phyloP scores from a whole-genome alignment of 345 rosid species.

The Ricinus communis region DNA sequence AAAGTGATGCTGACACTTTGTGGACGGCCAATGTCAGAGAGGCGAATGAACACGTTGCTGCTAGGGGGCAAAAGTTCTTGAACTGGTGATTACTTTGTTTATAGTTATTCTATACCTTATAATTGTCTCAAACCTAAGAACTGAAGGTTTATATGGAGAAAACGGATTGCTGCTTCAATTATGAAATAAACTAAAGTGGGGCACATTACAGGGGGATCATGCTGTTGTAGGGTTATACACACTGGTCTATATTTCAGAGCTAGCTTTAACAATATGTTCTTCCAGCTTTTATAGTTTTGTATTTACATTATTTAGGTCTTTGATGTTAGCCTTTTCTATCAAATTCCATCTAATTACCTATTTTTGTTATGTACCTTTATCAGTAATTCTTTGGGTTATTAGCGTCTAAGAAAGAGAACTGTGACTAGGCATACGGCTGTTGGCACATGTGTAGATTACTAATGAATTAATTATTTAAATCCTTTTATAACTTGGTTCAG shows the following conservation, averaged over 20 bases:
- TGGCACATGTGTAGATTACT: neutral
- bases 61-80: constrained; percentile 65
- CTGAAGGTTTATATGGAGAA: neutral
- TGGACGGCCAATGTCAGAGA: constrained; percentile 65
- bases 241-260: too few relatives aligned
- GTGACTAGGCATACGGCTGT: too few relatives aligned
- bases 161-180: neutral
- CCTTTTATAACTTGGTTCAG: constrained; percentile 34
- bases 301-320: too few relatives aligned
- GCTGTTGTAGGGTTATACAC: neutral
- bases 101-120: neutral
- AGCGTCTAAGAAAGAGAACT: too few relatives aligned
- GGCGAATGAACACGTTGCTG: constrained; percentile 56
- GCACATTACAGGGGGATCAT: too few relatives aligned
- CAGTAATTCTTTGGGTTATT: too few relatives aligned
- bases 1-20: constrained; percentile 47
- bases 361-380: too few relatives aligned
- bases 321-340: too few relatives aligned
- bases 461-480: neutral
- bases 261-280: neutral
- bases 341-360: too few relatives aligned
- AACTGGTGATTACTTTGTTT: constrained; percentile 50
- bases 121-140: neutral
- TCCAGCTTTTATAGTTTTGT: neutral
- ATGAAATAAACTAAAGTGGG: constrained; percentile 3